Base-by-base conservation (phyloP, 2,329 filamentous ascomycete species). In the Hysterium pulicare region DNA sequence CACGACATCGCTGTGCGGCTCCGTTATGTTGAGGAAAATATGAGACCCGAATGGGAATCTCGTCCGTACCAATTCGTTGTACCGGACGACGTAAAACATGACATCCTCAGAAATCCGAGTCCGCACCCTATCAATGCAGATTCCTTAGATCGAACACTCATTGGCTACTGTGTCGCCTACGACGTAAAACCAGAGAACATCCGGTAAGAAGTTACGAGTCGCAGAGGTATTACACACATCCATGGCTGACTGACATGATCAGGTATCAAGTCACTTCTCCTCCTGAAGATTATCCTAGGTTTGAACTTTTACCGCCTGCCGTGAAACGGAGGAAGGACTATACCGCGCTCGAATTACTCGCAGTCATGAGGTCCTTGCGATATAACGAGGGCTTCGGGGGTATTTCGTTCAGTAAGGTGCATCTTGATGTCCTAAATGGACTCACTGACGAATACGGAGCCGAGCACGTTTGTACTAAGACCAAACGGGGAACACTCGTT, bases 341-440 rank as follows among this genome's bases (percentile, higher is more conserved):
- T 55, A 75, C 71, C 2, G 69, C 73, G 4, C 59, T 82, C 19
- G 84, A 87, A 56, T 66, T 87, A n/a, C 72, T 87, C 22, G 82
- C 84, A 4, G 75, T 87, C n/a, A 76, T 86, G 71, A 75, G 83
- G 47, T 75, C 84, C 8, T 62, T 87, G 40, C 77, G 84, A 31
- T 87, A 86, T 62, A 87, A 87, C 55, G 82, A 87, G 54, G 77
- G 73, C 1, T 87, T 87, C 59, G 71, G 71, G 21, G 79, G 81
- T 1, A 81, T 87, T 17, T 87, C 83, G 0, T 87, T 87, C 55
- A 76, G 75, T 21, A 76, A 77, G 30, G 75, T 86, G 35, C 76
- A 74, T 48, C 66, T 87, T n/a, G 82, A 86, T 57, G 67, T 71
- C 22, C 63, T 87, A n/a, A 82, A 85, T 50, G 75, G 77, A 11